Percentiles rank a stretch among this genome's conserved stretches.
These are phyloP conservation scores for Rhodotorula sphaerocarpa DNA, from an alignment of 768 basidiomycete species.

Conservation along the genomic window DNA sequence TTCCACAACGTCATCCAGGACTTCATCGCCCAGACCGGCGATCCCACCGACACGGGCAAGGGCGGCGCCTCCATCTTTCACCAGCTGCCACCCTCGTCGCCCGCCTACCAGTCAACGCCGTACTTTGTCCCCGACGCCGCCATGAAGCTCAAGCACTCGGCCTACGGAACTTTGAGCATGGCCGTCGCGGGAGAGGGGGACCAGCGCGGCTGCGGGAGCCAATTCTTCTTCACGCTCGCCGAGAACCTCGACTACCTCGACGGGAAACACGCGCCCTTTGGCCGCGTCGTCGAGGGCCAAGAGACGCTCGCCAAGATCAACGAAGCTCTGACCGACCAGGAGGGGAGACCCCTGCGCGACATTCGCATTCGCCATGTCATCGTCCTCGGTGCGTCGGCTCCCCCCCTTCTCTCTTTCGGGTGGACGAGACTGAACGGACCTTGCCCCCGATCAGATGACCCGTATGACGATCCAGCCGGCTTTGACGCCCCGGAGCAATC, in stretches of 20 bases:
- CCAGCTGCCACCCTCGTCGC: conserved; percentile 66
- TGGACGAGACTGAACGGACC: too few relatives aligned
- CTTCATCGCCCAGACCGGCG: conserved; percentile 92
- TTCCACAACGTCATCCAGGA: conserved; percentile 99
- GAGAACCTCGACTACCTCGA: conserved; percentile 92
- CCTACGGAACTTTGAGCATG: conserved; percentile 90
- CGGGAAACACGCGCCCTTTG: conserved; percentile 87
- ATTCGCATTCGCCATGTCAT: conserved; percentile 91
- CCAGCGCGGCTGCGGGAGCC: conserved; percentile 67
- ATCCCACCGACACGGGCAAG: conserved; percentile 86
- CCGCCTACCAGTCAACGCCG: conserved; percentile 29
- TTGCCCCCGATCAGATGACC: conserved; percentile 60
- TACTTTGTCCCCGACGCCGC: conserved; percentile 24
- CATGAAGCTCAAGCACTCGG: conserved; percentile 71
- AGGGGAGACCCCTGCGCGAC: conserved; percentile 86
- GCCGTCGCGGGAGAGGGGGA: conserved; percentile 78
- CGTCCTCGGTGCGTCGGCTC: conserved; percentile 61
- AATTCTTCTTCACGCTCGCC: conserved; percentile 90
- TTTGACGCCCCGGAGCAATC: conserved; percentile 64
- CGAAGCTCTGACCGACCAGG: conserved; percentile 79
- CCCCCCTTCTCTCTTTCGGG: neutral
- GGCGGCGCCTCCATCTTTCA: conserved; percentile 90
- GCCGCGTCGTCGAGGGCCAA: conserved; percentile 71
- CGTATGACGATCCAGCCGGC: conserved; percentile 78
- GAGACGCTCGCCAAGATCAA: conserved; percentile 89